These are phyloP conservation scores for Claviceps sp. DNA, from an alignment of 2,329 filamentous ascomycete genomes.

Conservation along the genomic window DNA sequence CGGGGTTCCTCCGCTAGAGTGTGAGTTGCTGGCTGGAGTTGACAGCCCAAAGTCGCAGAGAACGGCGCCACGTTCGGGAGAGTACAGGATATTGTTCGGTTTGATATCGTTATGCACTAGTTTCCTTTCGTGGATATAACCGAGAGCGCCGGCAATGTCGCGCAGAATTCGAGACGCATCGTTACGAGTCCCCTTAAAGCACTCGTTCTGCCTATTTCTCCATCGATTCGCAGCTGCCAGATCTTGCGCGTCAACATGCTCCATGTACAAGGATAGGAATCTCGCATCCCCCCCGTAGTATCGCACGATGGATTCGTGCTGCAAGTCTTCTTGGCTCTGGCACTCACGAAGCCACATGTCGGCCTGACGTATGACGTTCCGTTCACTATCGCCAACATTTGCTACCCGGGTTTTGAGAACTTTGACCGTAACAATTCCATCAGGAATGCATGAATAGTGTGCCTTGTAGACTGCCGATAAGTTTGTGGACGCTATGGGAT, in stretches of 20 bases:
- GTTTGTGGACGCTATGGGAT: constrained; percentile 41
- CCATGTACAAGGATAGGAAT: constrained; percentile 48
- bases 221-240: constrained; percentile 35
- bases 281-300: constrained; percentile 47
- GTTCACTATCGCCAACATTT: constrained; percentile 30
- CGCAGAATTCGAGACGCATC: constrained; percentile 40
- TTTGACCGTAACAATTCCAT: constrained; percentile 45
- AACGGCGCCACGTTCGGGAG: constrained; percentile 42
- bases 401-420: constrained; percentile 41
- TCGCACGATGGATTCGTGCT: constrained; percentile 44
- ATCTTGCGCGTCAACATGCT: constrained; percentile 44
- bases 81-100: constrained; percentile 48
- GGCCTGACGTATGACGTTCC: constrained; percentile 44
- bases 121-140: constrained; percentile 40
- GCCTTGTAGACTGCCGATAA: constrained; percentile 44
- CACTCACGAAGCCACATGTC: constrained; percentile 48
- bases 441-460: constrained; percentile 36
- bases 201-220: constrained; percentile 32
- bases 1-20: constrained; percentile 42
- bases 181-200: constrained; percentile 34
- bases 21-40: constrained; percentile 30
- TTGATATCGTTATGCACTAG: constrained; percentile 51
- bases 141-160: constrained; percentile 39
- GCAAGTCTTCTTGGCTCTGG: constrained; percentile 39
- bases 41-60: constrained; percentile 49